Evolutionary conservation across 805 yeast species (phyloP).

Genomic region (Candida caryicola): DNA sequence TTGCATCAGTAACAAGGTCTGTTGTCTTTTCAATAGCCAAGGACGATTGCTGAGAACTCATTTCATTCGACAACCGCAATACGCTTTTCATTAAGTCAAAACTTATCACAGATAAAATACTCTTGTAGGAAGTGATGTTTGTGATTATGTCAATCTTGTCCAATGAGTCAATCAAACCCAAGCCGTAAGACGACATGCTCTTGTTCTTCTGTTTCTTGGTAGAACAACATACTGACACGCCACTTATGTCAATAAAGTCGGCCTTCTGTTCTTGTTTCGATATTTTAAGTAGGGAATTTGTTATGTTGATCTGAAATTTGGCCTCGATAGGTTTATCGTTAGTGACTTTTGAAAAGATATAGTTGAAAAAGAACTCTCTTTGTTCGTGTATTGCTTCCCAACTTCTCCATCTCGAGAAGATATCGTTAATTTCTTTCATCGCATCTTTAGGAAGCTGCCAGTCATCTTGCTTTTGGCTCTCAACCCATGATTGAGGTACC

Average conservation of each 20-base stretch:
- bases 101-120: conserved; percentile 17
- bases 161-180: conserved; percentile 9
- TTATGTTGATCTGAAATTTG: conserved; percentile 2
- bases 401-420: conserved; percentile 78
- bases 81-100: conserved; percentile 11
- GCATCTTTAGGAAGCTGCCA: conserved; percentile 55
- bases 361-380: conserved; percentile 52
- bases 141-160: conserved; percentile 10
- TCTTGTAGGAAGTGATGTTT: conserved; percentile 16
- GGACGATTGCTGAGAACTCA: neutral
- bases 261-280: conserved; percentile 1
- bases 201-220: conserved; percentile 2
- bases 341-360: conserved; percentile 9
- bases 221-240: conserved; percentile 3
- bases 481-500: conserved; percentile 55
- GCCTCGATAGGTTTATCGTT: neutral
- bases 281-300: conserved; percentile 7
- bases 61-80: neutral
- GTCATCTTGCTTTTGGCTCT: conserved; percentile 24
- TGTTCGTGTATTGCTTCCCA: conserved; percentile 80
- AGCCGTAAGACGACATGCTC: conserved; percentile 7
- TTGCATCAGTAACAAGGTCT: neutral
- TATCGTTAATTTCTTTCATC: conserved; percentile 48
- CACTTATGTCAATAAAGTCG: conserved; percentile 17
- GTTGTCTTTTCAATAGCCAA: conserved; percentile 1